These are phyloP conservation scores for Amphicarpaea edgeworthii DNA, from an alignment of 306 rosid genomes.

Conservation along the genomic window DNA sequence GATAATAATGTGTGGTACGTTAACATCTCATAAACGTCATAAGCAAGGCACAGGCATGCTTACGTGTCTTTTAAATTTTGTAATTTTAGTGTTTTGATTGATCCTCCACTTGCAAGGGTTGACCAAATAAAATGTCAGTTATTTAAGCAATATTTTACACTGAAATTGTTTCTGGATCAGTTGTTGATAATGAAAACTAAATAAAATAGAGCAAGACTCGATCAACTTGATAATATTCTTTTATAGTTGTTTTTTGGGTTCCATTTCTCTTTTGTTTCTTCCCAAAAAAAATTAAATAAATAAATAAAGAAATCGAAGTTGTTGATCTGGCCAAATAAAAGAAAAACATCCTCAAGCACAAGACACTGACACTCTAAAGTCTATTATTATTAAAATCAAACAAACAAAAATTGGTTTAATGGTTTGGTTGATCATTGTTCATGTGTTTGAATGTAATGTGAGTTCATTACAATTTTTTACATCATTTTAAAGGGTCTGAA, in stretches of 20 bases:
- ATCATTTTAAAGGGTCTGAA: neutral
- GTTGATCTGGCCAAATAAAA: constrained; percentile 31
- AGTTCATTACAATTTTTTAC: neutral
- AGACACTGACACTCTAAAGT: constrained; percentile 41
- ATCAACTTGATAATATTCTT: constrained; percentile 34
- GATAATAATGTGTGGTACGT: constrained; percentile 13
- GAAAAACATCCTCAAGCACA: constrained; percentile 38
- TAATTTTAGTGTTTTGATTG: constrained; percentile 29
- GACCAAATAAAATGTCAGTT: constrained; percentile 49
- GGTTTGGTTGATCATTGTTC: constrained; percentile 22
- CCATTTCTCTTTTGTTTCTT: constrained; percentile 32
- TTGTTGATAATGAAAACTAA: constrained; percentile 9
- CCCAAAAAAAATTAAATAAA: neutral
- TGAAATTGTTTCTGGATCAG: constrained; percentile 15
- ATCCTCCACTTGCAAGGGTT: constrained; percentile 48
- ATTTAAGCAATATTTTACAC: constrained; percentile 10
- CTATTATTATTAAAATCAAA: constrained; percentile 28
- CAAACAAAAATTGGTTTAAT: constrained; percentile 9
- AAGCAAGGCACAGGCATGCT: constrained; percentile 12
- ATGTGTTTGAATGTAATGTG: constrained; percentile 20
- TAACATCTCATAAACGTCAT: constrained; percentile 9
- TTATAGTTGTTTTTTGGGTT: neutral
- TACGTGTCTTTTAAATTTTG: neutral
- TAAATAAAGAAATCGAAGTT: neutral
- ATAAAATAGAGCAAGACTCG: constrained; percentile 36